Base-by-base conservation (phyloP, 1,284 basidiomycete genomes). In the Neolentinus lepideus region DNA sequence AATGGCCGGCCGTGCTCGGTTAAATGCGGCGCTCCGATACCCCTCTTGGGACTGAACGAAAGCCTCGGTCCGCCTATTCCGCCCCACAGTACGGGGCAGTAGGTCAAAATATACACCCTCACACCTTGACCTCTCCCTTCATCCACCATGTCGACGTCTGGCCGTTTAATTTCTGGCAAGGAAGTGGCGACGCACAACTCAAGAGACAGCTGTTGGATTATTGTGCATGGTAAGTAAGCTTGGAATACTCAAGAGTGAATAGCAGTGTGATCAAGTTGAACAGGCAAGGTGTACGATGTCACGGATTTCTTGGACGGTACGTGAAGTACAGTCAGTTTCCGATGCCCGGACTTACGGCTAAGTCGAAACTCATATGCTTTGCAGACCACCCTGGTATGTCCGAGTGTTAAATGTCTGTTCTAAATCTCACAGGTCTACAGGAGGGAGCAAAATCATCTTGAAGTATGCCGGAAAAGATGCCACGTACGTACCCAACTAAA, bases 391-490 rank as follows among this genome's bases (percentile, higher is more conserved):
- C 77, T 26, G 79, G 78, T 67, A 36, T 53, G 65, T 38, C 22
- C n/a, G 35, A 24, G 33, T 24, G 53, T 29, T 25, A 29, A 33
- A 3, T 38, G 25, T 10, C 51, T 38, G 51, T 14, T 35, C 24
- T 46, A 9, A 16, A 48, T 19, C 0, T 45, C 6, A 52, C 31
- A 52, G 51, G 51, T 14, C 11, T 43, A 36, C 33, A 61, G 59
- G 58, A 38, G 61, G 60, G 67, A 75, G 76, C 57, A 80, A 75
- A 58, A 81, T 83, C 60, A 82, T 84, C 59, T 62, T 84, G 63
- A 84, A 84, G 64, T 88, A 89, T 61, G 88, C 84, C 0, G 88
- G 89, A 19, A 84, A 81, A 67, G 88, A 91, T 58, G 88, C 86
- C 2, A 88, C 87, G 76, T 79, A 60, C 63, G 76, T 66, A 76